Evolutionary conservation across 139 green algal genomes (phyloP).

Genomic region (Volvox reticuliferus): DNA sequence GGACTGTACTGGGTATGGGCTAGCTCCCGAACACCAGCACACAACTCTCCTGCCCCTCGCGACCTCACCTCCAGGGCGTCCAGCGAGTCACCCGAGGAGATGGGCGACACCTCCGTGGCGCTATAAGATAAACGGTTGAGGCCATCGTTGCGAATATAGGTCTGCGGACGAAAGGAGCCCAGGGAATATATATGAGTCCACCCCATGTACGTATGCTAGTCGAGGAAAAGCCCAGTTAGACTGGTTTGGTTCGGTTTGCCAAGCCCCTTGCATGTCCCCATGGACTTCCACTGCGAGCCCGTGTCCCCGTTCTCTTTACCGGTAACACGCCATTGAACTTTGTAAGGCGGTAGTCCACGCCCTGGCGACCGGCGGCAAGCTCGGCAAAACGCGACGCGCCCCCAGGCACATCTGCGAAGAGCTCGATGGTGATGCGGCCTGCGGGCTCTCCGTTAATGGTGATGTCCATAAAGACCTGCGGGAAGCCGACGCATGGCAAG

Average conservation of each 20-base stretch:
- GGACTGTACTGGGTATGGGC: too few species aligned
- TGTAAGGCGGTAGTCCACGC: slow-evolving; percentile 44
- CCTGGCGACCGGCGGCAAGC: background rate
- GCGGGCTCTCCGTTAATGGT: slow-evolving; percentile 36
- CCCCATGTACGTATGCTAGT: too few species aligned
- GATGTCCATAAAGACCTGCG: slow-evolving; percentile 36
- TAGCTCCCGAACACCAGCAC: too few species aligned
- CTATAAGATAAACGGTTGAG: slow-evolving; percentile 58
- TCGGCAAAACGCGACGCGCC: slow-evolving; percentile 17
- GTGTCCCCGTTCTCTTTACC: background rate
- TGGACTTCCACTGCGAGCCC: too few species aligned
- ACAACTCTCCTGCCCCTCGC: too few species aligned
- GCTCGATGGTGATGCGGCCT: slow-evolving; percentile 36
- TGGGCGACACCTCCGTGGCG: slow-evolving; percentile 47
- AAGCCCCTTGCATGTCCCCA: too few species aligned
- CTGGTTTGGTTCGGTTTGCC: too few species aligned
- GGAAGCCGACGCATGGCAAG: background rate
- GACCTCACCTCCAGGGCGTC: slow-evolving; percentile 43
- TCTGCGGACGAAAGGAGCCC: slow-evolving; percentile 12
- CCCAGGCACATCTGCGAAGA: slow-evolving; percentile 10
- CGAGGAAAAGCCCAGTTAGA: too few species aligned
- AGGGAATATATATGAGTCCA: background rate
- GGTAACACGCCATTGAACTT: slow-evolving; percentile 47
- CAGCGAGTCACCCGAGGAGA: slow-evolving; percentile 51
- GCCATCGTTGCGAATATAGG: slow-evolving; percentile 59